phyloP scores from a whole-genome alignment of 768 basidiomycete species.

The Tylopilus sp. region DNA sequence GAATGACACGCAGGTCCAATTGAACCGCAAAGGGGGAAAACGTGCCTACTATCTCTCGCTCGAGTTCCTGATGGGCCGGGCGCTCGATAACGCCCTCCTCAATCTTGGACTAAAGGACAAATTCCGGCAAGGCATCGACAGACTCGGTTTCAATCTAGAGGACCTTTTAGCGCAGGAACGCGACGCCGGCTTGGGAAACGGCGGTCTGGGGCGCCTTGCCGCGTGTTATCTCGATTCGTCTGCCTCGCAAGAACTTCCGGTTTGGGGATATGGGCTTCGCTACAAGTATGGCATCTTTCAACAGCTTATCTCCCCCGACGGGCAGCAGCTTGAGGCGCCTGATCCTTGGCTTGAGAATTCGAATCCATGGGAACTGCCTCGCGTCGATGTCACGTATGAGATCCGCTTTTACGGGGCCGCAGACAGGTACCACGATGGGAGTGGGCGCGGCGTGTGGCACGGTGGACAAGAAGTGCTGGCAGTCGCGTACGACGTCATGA shows the following conservation, averaged over 20 bases:
- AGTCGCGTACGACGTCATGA: slow-evolving; percentile 92
- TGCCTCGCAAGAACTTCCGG: slow-evolving; percentile 84
- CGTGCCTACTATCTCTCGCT: slow-evolving; percentile 94
- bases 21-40: slow-evolving; percentile 82
- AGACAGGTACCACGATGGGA: slow-evolving; percentile 59
- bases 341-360: slow-evolving; percentile 90
- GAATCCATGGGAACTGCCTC: slow-evolving; percentile 87
- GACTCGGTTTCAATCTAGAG: slow-evolving; percentile 88
- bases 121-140: slow-evolving; percentile 61
- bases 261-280: slow-evolving; percentile 93
- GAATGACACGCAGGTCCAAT: slow-evolving; percentile 76
- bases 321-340: slow-evolving; percentile 83
- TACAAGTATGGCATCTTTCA: slow-evolving; percentile 98
- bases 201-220: slow-evolving; percentile 92
- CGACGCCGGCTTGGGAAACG: slow-evolving; percentile 93
- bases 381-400: slow-evolving; percentile 80
- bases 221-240: slow-evolving; percentile 97
- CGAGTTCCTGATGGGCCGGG: slow-evolving; percentile 87
- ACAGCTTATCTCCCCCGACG: slow-evolving; percentile 81
- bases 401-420: slow-evolving; percentile 88
- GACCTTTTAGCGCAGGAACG: slow-evolving; percentile 86
- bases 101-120: slow-evolving; percentile 83
- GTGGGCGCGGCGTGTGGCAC: slow-evolving; percentile 65
- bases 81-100: slow-evolving; percentile 77
- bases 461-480: slow-evolving; percentile 95